Base-by-base conservation (phyloP, 441 rosid species). In the Pelargonium fulgidum region DNA sequence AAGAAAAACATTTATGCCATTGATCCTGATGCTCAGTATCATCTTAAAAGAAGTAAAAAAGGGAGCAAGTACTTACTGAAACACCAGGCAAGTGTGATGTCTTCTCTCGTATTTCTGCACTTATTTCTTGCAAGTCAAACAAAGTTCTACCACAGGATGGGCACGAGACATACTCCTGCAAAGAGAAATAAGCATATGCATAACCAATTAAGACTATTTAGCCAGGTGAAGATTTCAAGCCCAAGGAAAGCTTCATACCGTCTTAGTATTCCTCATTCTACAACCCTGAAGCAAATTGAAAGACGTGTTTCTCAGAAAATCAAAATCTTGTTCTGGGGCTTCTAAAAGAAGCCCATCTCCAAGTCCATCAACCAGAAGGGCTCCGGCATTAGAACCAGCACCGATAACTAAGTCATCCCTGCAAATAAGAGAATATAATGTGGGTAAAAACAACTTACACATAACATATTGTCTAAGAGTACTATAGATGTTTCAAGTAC, bases 61-160 rank as follows among this genome's bases (percentile, higher is more conserved):
- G 41, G 74, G 70, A 65, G 17, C 41, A 33, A 24, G 69, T 73
- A 33, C 48, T 73, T 83, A 93, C 99, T 78, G 99, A 91, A 76
- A 93, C 96, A 59, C 99, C 99, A 10, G 99, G 99, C 82, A 93
- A 84, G 77, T 93, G 99, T 0, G 86, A 88, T 58, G 99, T 93
- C 86, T 85, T 91, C 70, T 86, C 92, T 69, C 99, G 78, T 50
- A 93, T 93, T 76, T 93, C 77, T n/a, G 99, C 99, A 45, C 96
- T 91, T 74, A 93, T 85, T 79, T 88, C 97, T 85, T 93, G 99
- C 69, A 93, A 90, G 81, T 93, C 97, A 64, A 93, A 91, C 76
- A 93, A 79, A 2, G 99, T 93, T 85, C 99, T 86, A 65, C 99
- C 97, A 41, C 99, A 93, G n/a, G 99, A 93, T n/a, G 97, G 99